Percentiles rank a stretch among this genome's conserved stretches.
Evolutionary conservation across 169 alveolate species (phyloP).

Genomic region (Toxoplasma gondii): DNA sequence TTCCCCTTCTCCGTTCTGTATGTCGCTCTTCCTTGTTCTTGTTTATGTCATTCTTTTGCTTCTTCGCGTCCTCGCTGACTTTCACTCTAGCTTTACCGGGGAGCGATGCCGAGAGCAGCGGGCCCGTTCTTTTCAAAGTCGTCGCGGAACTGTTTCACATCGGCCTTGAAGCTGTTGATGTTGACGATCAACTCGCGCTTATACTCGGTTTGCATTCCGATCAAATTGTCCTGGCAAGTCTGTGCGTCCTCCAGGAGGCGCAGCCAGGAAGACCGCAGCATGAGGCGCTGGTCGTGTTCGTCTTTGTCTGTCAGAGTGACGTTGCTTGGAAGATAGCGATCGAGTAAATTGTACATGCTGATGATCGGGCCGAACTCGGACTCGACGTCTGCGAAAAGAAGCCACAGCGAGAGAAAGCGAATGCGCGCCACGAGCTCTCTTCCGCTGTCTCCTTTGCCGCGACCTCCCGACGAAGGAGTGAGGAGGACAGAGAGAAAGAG

Average conservation of each 20-base stretch:
- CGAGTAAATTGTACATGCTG: slow-evolving; percentile 91
- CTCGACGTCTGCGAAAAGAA: slow-evolving; percentile 89
- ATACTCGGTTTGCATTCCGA: slow-evolving; percentile 84
- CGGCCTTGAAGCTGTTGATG: slow-evolving; percentile 86
- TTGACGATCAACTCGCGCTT: slow-evolving; percentile 86
- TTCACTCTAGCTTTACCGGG: slow-evolving; percentile 74
- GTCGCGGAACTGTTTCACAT: slow-evolving; percentile 87
- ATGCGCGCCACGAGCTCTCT: too few relatives aligned
- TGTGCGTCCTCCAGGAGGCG: slow-evolving; percentile 86
- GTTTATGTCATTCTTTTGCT: slow-evolving; percentile 5
- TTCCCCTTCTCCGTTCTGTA: slow-evolving; percentile 61
- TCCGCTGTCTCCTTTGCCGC: too few relatives aligned
- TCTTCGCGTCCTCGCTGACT: slow-evolving; percentile 62
- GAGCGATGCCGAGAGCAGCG: slow-evolving; percentile 86
- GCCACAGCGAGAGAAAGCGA: too few relatives aligned
- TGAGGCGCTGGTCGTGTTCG: slow-evolving; percentile 90
- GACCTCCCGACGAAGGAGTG: too few relatives aligned
- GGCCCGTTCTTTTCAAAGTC: slow-evolving; percentile 95
- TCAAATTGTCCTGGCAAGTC: slow-evolving; percentile 84
- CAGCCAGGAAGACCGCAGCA: slow-evolving; percentile 90
- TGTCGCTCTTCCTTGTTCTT: slow-evolving; percentile 44
- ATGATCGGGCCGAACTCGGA: slow-evolving; percentile 91
- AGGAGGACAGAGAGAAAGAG: not conserved
- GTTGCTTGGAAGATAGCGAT: slow-evolving; percentile 81
- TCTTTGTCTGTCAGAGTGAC: slow-evolving; percentile 87